Evolutionary conservation across 768 basidiomycete species (phyloP).

Genomic region (Nidularia pulvinata): DNA sequence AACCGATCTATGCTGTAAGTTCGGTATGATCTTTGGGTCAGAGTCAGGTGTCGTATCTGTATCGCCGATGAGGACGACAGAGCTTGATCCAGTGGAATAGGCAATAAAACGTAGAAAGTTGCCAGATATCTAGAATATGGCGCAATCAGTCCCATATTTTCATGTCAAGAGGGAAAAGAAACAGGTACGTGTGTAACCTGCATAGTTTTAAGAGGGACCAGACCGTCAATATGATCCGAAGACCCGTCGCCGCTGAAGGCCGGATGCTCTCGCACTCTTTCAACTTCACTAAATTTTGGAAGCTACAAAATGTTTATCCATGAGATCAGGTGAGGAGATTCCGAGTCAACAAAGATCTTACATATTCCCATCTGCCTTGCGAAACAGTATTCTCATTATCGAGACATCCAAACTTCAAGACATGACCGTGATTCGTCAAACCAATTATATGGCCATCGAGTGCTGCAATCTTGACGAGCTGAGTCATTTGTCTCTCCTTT

Average conservation of each 20-base stretch:
- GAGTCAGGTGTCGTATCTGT: slow-evolving; percentile 37
- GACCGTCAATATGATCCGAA: slow-evolving; percentile 11
- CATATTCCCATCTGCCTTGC: slow-evolving; percentile 69
- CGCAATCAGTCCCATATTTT: too few species aligned
- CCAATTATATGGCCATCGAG: slow-evolving; percentile 75
- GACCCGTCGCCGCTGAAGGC: slow-evolving; percentile 33
- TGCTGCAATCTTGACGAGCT: slow-evolving; percentile 80
- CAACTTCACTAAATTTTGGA: slow-evolving; percentile 69
- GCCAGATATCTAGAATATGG: slow-evolving; percentile 65
- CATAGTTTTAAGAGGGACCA: slow-evolving; percentile 42
- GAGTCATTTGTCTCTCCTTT: slow-evolving; percentile 25
- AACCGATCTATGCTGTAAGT: slow-evolving; percentile 73
- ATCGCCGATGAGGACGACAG: slow-evolving; percentile 76
- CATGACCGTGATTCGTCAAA: slow-evolving; percentile 79
- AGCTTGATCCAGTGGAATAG: slow-evolving; percentile 70
- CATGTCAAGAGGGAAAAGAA: not conserved
- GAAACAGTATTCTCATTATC: slow-evolving; percentile 32
- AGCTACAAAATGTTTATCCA: slow-evolving; percentile 39
- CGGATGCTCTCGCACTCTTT: slow-evolving; percentile 42
- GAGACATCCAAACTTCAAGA: slow-evolving; percentile 60
- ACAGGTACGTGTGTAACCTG: slow-evolving; percentile 77
- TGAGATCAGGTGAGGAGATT: not conserved
- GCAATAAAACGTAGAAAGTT: slow-evolving; percentile 83
- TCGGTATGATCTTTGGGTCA: slow-evolving; percentile 64
- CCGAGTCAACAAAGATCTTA: slow-evolving; percentile 27